Base-by-base conservation (phyloP, 441 rosid species). In the Erysimum cheiri region DNA sequence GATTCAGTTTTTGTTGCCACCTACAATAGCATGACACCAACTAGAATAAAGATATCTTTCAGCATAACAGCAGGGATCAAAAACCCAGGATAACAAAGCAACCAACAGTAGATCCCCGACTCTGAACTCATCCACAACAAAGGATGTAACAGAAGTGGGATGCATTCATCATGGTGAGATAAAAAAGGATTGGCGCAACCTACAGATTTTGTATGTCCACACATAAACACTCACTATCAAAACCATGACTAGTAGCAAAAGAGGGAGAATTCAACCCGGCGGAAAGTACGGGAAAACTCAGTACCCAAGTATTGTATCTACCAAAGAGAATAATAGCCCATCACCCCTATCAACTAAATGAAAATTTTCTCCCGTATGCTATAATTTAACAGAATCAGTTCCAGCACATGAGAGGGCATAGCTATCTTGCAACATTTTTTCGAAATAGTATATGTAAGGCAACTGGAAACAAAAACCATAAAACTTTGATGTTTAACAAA, bases 1-100 rank as follows among this genome's bases (percentile, higher is more conserved):
- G 99, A 85, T 78, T 95, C 98, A 2, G 98, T 92, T 89, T 91
- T 96, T 70, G 99, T 93, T 62, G 99, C 98, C 85, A 96, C 99
- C 99, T 95, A 79, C 71, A 64, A 81, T 61, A 64, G 71, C 65
- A 77, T 53, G 33, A 26, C 64, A 77, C 56, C 71, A 83, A 64
- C 74, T 33, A 50, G 48, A 46, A 24, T 43, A 49, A 72, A 65
- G 37, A 72, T 32, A 12, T 71, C 35, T 47, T 48, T 57, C 63
- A 47, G 70, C 47, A 58, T 24, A 53, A 46, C 29, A 60, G 46
- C 29, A 63, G 17, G 19, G 59, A 60, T 64, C 33, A 41, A 50
- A 58, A 52, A 70, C 64, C 62, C 64, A 44, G 31, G 59, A 52
- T 43, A 52, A 70, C 24, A 37, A 53, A 11, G 0, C 43, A 65